Base-by-base conservation (phyloP, 2,329 filamentous ascomycete genomes). In the Ophiostoma pallidulum region DNA sequence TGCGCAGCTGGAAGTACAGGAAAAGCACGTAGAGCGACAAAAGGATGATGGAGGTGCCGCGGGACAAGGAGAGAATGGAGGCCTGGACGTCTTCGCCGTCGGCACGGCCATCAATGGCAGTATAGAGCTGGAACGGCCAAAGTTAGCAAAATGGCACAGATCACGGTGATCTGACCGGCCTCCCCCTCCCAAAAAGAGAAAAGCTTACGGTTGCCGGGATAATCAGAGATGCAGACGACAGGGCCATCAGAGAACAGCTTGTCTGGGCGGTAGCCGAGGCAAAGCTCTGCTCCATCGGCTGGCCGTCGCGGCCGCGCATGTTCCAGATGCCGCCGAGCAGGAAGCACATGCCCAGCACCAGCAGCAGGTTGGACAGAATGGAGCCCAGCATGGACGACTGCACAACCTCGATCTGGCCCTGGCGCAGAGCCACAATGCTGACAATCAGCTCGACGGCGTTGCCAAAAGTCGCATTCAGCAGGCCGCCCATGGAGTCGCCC, bases 261-360 rank as follows among this genome's bases (percentile, higher is more conserved):
- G 86, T 90, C 55, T 86, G 85, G 32, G 86, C 86, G 43, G 86
- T 86, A 6, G 82, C 87, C 9, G 75, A 73, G 53, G 87, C 84
- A 65, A 91, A 92, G 13, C 59, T 68, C 61, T 91, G 86, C 62
- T 91, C 82, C 38, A 65, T 70, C 54, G 75, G 76, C 41, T 67
- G 63, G 33, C 82, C 81, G 16, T 75, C 71, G 29, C 68, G 61
- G 52, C 74, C 71, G 48, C 69, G 69, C 60, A 74, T 74, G 66
- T 81, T 79, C 53, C 73, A 72, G 51, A 88, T 68, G 28, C 86
- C 86, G 47, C 86, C 86, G 47, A 85, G 75, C 55, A 89, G 71
- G 68, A 94, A 96, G 62, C 83, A 92, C 80, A 90, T 94, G 49
- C 88, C 90, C 70, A 95, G 70, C 40, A 95, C 87, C 13, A 95